Evolutionary conservation across 1,139 yeast species (phyloP).

Genomic region (Hemisphaericaspora lyxosophila): DNA sequence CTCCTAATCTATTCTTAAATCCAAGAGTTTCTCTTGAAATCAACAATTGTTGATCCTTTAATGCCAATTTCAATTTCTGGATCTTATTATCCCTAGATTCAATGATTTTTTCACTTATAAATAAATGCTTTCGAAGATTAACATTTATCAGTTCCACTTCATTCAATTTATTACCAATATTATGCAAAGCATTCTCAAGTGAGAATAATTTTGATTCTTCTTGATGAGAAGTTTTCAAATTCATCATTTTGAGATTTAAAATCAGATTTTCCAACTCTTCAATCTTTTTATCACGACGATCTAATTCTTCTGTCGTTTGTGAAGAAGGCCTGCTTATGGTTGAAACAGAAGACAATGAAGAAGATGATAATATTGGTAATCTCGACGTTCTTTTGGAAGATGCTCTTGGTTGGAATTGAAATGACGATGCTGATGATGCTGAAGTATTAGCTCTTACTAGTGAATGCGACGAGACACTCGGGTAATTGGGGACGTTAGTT

Average conservation of each 20-base stretch:
- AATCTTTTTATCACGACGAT: constrained; percentile 37
- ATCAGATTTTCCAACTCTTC: constrained; percentile 39
- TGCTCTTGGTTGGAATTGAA: background rate
- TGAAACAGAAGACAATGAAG: background rate
- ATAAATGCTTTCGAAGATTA: constrained; percentile 45
- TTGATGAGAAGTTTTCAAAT: constrained; percentile 38
- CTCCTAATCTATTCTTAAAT: constrained; percentile 50
- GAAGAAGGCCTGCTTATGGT: background rate
- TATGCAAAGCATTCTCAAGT: constrained; percentile 40
- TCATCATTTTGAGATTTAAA: constrained; percentile 36
- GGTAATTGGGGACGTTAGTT: background rate
- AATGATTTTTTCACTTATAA: constrained; percentile 57
- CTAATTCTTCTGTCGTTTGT: constrained; percentile 20
- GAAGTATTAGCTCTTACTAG: background rate
- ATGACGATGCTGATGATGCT: too few species aligned
- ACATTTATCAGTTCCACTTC: constrained; percentile 42
- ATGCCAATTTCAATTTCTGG: constrained; percentile 49
- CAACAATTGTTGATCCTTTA: constrained; percentile 52
- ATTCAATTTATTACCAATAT: constrained; percentile 36
- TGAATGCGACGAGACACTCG: background rate
- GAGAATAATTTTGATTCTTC: constrained; percentile 45
- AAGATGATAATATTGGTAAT: constrained; percentile 8
- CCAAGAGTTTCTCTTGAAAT: constrained; percentile 51
- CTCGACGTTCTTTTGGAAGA: constrained; percentile 4
- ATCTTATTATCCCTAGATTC: constrained; percentile 63